Base-by-base conservation (phyloP, 2,329 filamentous ascomycete genomes). In the Juglanconis oblonga region DNA sequence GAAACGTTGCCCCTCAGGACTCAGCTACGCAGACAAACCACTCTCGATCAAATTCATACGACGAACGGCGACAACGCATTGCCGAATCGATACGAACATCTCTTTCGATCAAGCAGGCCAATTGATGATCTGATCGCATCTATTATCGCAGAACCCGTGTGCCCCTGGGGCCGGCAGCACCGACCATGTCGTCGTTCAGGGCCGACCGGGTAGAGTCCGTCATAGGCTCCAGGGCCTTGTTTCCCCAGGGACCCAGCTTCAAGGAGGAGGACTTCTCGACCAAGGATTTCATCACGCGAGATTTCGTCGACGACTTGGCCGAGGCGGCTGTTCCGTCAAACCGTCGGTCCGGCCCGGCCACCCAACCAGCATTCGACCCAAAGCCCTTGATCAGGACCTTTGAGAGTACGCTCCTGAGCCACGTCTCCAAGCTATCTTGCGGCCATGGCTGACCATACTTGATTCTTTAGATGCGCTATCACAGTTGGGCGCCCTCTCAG, bases 371-470 rank as follows among this genome's bases (percentile, higher is more conserved):
- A 4, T 99, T 99, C 77, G 95, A 99, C 70, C 92, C 95, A 0
- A 99, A 99, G 76, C 96, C 95, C 36, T 81, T 99, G 67, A 99
- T 99, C 69, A 88, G 95, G 62, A 93, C 92, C 1, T 99, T 99
- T 73, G 95, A 99, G 71, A 87, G 85, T 87, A 77, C 65, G 76
- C 42, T 17, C 52, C 11, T 6, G 45, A 47, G 36, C 4, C 47
- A 44, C 3, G 29, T 32, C 13, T 29, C 11, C 35, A 29, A 42
- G 14, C 14, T 29, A 13, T 38, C 24, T 33, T 11, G 6, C 38
- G 58, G 45, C 33, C 45, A 14, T 48, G 59, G 63, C 71, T 77
- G 64, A 75, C 64, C 32, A 36, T 2, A 33, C 24, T 5, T 17
- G 14, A 4, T 1, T 9, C 35, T 31, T 59, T 53, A 88, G 85